Conservation (phyloP, 2,329 filamentous ascomycete species). For the Aspergillus tamarii region DNA sequence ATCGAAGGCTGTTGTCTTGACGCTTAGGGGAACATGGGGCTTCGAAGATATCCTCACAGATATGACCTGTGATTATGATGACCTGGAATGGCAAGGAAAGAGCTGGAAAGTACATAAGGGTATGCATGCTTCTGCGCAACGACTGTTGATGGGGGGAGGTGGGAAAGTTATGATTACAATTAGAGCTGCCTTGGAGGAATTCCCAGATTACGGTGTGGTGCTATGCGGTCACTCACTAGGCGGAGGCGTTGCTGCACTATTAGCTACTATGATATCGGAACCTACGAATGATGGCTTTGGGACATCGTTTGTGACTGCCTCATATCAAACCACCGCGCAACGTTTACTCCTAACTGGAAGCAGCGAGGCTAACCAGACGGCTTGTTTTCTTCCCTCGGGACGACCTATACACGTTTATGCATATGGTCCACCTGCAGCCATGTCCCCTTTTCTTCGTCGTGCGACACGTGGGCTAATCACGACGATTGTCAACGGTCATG, state of each 20-base stretch:
- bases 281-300: constrained; percentile 54
- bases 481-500: constrained; percentile 71
- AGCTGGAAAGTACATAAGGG: constrained; percentile 74
- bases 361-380: constrained; percentile 22
- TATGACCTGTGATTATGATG: constrained; percentile 74
- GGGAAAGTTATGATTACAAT: constrained; percentile 69
- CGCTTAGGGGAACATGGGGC: constrained; percentile 71
- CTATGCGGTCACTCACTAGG: constrained; percentile 72
- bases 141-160: constrained; percentile 69
- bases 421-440: constrained; percentile 73
- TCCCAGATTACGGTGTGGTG: constrained; percentile 70
- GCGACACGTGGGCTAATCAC: constrained; percentile 76
- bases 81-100: constrained; percentile 60
- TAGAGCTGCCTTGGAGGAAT: constrained; percentile 66
- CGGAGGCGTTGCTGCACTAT: constrained; percentile 69
- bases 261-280: constrained; percentile 72
- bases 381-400: constrained; percentile 63
- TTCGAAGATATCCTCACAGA: constrained; percentile 75
- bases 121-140: constrained; percentile 70
- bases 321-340: constrained; percentile 37
- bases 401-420: constrained; percentile 78
- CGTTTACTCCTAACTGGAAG: constrained; percentile 42
- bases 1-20: constrained; percentile 72
- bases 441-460: constrained; percentile 70
- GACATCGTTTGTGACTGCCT: constrained; percentile 66